Evolutionary conservation across 2,329 filamentous ascomycete species (phyloP).

Genomic region (Cladosporium velox): DNA sequence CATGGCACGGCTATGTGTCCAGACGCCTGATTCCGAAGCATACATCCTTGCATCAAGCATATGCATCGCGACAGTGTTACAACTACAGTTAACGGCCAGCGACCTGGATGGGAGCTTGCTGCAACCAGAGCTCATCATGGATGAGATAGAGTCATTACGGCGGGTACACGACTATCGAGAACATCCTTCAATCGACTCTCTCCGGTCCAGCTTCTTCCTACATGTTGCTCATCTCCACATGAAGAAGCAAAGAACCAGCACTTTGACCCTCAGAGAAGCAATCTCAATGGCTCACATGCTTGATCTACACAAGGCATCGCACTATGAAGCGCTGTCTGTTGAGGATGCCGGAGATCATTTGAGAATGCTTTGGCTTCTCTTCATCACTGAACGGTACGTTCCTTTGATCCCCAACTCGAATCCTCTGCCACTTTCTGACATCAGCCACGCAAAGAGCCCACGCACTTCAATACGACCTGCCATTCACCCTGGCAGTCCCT

Average conservation of each 20-base stretch:
- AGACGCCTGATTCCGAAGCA: slow-evolving; percentile 9
- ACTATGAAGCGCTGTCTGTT: slow-evolving; percentile 17
- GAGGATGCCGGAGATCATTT: slow-evolving; percentile 16
- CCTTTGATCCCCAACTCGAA: too few species aligned
- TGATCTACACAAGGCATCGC: slow-evolving; percentile 20
- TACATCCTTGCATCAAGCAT: slow-evolving; percentile 24
- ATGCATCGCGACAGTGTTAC: slow-evolving; percentile 25
- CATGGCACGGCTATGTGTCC: neutral
- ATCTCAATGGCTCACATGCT: slow-evolving; percentile 25
- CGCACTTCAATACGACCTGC: slow-evolving; percentile 21
- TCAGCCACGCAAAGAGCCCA: slow-evolving; percentile 15
- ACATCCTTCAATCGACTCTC: slow-evolving; percentile 17
- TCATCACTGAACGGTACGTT: slow-evolving; percentile 24
- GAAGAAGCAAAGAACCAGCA: slow-evolving; percentile 22
- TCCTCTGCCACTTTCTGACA: neutral
- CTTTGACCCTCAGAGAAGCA: slow-evolving; percentile 24
- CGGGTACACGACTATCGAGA: slow-evolving; percentile 20
- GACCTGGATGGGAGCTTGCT: neutral
- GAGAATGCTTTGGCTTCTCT: slow-evolving; percentile 25
- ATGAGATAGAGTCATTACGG: slow-evolving; percentile 24
- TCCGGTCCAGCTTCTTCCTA: slow-evolving; percentile 24
- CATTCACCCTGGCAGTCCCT: slow-evolving; percentile 18
- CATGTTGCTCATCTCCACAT: slow-evolving; percentile 24
- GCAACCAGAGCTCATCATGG: neutral
- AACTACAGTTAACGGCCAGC: slow-evolving; percentile 23